A percentile compares a stretch with the other conserved stretches of the same genome.
These are phyloP conservation scores for Strobilomyces confusus DNA, from an alignment of 768 basidiomycete genomes.

Conservation along the genomic window DNA sequence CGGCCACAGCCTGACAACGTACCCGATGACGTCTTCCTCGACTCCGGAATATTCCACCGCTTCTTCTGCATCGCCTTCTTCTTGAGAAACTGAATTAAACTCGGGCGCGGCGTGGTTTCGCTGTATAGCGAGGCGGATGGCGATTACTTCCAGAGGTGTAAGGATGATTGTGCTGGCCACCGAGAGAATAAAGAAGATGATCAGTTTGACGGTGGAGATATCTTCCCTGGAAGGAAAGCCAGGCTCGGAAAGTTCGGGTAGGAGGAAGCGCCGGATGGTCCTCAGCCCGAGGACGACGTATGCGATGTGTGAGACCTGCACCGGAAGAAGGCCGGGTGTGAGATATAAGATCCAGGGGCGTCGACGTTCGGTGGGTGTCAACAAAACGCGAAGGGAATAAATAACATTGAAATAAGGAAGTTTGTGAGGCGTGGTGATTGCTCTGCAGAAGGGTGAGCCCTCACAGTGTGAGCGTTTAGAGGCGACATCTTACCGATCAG, in stretches of 20 bases:
- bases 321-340: slow-evolving; percentile 61
- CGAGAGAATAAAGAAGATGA: slow-evolving; percentile 55
- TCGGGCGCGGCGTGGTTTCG: slow-evolving; percentile 76
- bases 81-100: slow-evolving; percentile 71
- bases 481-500: slow-evolving; percentile 56
- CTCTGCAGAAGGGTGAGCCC: slow-evolving; percentile 37
- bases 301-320: slow-evolving; percentile 41
- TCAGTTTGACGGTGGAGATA: slow-evolving; percentile 47
- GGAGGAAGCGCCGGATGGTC: slow-evolving; percentile 48
- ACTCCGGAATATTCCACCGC: slow-evolving; percentile 59
- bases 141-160: slow-evolving; percentile 76
- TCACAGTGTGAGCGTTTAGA: neutral
- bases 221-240: slow-evolving; percentile 34
- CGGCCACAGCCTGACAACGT: slow-evolving; percentile 18
- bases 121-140: slow-evolving; percentile 76
- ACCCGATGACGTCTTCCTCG: slow-evolving; percentile 87
- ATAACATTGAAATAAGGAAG: slow-evolving; percentile 58
- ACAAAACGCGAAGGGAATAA: slow-evolving; percentile 60
- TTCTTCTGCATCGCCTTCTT: slow-evolving; percentile 61
- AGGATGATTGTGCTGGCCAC: slow-evolving; percentile 55
- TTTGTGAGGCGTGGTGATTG: slow-evolving; percentile 80
- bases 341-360: slow-evolving; percentile 78
- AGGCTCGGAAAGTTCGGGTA: slow-evolving; percentile 46
- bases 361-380: slow-evolving; percentile 78
- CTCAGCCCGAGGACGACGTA: slow-evolving; percentile 44